Conservation (phyloP, 352 stramenopile species). For the Phytophthora fragariaefolia region DNA sequence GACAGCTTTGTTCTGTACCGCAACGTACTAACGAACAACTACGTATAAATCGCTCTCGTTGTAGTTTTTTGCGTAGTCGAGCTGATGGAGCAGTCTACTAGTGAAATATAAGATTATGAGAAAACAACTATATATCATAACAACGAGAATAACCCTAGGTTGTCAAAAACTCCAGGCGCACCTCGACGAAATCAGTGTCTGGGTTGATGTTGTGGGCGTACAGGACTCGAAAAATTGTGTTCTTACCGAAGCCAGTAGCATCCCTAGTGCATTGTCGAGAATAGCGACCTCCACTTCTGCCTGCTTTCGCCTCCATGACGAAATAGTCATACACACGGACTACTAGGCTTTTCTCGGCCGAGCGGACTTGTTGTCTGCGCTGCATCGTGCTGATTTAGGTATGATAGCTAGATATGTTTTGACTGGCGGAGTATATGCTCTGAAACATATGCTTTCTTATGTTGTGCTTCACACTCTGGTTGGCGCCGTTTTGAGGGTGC, state of each 20-base stretch:
- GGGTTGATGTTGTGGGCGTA: conserved; percentile 2
- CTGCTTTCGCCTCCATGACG: not conserved
- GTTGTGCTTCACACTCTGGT: not conserved
- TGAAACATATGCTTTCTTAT: not conserved
- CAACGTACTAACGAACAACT: conserved; percentile 9
- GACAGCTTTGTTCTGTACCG: conserved; percentile 7
- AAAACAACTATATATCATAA: not conserved
- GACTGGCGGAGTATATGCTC: not conserved
- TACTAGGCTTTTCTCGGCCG: not conserved
- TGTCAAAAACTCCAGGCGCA: not conserved
- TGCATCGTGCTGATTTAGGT: not conserved
- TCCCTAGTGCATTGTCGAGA: not conserved
- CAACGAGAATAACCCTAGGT: conserved; percentile 1
- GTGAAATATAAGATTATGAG: conserved; percentile 10
- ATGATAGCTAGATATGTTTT: too few species aligned
- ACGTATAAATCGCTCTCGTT: conserved; percentile 3
- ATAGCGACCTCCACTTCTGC: not conserved
- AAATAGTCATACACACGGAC: not conserved
- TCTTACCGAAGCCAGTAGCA: conserved; percentile 11
- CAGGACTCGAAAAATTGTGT: conserved; percentile 9
- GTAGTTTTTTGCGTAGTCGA: not conserved
- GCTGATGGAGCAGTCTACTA: conserved; percentile 3
- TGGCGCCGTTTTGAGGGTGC: not conserved
- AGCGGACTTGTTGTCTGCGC: not conserved
- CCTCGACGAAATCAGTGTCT: conserved; percentile 18